Percentiles rank a stretch among this genome's conserved stretches.
phyloP scores from a whole-genome alignment of 805 yeast species.

The Yarrowia sp. region DNA sequence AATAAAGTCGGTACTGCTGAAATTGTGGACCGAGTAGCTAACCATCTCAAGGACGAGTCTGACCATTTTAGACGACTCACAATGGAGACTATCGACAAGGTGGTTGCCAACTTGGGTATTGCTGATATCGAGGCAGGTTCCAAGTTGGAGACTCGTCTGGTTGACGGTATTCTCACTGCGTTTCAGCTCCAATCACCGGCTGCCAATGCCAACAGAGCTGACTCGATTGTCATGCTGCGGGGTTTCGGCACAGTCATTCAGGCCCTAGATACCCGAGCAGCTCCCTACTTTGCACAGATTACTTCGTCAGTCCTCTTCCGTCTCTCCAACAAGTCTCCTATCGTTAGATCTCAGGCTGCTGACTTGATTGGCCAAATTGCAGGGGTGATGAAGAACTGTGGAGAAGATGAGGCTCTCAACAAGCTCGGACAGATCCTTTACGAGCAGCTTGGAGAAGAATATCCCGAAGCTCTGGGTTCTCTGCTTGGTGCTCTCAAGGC shows the following conservation, averaged over 20 bases:
- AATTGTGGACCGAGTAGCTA: conserved; percentile 63
- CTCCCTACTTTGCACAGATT: conserved; percentile 75
- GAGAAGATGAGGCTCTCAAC: conserved; percentile 65
- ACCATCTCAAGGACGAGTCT: conserved; percentile 77
- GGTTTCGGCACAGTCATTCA: conserved; percentile 70
- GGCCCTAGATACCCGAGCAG: conserved; percentile 67
- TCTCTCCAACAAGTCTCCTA: conserved; percentile 71
- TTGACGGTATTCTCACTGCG: conserved; percentile 79
- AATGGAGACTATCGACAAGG: conserved; percentile 68
- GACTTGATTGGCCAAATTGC: conserved; percentile 73
- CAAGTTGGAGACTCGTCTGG: conserved; percentile 65
- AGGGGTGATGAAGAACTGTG: conserved; percentile 69
- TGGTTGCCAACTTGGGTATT: conserved; percentile 59
- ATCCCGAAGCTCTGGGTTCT: conserved; percentile 92
- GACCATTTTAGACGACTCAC: conserved; percentile 83
- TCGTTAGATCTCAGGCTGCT: conserved; percentile 83
- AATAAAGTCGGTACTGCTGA: conserved; percentile 69
- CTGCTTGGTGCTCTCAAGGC: conserved; percentile 72
- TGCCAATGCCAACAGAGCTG: conserved; percentile 44
- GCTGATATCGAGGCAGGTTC: conserved; percentile 61
- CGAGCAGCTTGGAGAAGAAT: conserved; percentile 93
- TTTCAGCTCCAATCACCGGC: conserved; percentile 74
- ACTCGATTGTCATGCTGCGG: conserved; percentile 61
- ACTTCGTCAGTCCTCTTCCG: conserved; percentile 75
- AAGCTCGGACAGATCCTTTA: conserved; percentile 78